Base-by-base conservation (phyloP, 2,329 filamentous ascomycete genomes). In the Fusarium foetens region DNA sequence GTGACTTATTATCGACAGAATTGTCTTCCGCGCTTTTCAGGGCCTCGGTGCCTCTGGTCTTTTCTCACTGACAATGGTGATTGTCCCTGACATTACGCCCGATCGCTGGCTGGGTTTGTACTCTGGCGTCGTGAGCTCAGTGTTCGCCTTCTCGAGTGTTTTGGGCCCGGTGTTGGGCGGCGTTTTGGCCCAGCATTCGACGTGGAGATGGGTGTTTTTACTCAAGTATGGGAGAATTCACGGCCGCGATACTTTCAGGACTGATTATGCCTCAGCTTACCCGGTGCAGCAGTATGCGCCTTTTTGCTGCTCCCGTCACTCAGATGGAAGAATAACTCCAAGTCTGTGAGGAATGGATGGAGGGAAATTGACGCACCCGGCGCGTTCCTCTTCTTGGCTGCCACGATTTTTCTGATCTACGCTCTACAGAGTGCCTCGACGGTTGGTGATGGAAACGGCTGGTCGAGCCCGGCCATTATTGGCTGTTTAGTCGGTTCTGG, bases 141-240 rank as follows among this genome's bases (percentile, higher is more conserved):
- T 64, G 6, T 64, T 64, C 11, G 53, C 53, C 17, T 27, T 64
- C 33, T 57, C 63, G 54, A 66, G 60, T 29, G 57, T 66, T 17
- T 31, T 63, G 27, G 58, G 63, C 1, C 63, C 63, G 4, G 51
- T 66, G 5, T 29, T 66, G 8, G 63, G 63, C 12, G 63, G 63
- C 33, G 36, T 63, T 19, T 43, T 66, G 6, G 39, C 45, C 17
- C 58, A 66, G 42, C 57, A 66, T 27, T 69, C 49, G 38, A 52
- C 55, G 11, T 61, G 58, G 57, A 62, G 48, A 49, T 64, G 55
- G 64, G 51, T 66, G 5, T 66, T 66, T 43, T 51, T 61, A 17
- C 63, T 66, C 29, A 66, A 63, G 58, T 59, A 43, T 6, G 61
- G 31, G 38, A 14, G n/a, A 12, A 8, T 17, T 10, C 14, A 10